Evolutionary conservation across 305 asterid species (phyloP).

Genomic region (Solanum chacoense): DNA sequence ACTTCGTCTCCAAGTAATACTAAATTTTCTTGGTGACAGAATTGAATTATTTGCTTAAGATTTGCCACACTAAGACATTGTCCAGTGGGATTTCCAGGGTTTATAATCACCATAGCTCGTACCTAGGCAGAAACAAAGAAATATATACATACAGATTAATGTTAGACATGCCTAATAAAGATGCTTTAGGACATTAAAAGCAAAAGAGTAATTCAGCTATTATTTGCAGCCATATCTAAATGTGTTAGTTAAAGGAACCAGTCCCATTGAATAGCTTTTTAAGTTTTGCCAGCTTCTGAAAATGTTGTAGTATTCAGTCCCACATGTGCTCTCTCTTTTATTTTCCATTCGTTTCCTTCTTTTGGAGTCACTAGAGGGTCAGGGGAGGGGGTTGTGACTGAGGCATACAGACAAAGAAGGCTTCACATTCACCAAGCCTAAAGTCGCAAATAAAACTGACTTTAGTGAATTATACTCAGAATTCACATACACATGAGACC

Average conservation of each 20-base stretch:
- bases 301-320: not conserved
- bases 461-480: not conserved
- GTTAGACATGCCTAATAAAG: not conserved
- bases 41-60: constrained; percentile 48
- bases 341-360: not conserved
- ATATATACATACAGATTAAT: not conserved
- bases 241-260: not conserved
- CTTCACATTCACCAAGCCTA: not conserved
- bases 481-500: not conserved
- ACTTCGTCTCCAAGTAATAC: constrained; percentile 95
- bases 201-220: not conserved
- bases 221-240: not conserved
- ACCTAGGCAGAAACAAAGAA: constrained; percentile 38
- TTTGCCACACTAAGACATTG: constrained; percentile 91
- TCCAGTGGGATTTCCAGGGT: constrained; percentile 98
- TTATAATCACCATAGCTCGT: constrained; percentile 98
- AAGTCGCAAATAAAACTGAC: not conserved
- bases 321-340: not conserved
- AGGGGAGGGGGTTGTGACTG: not conserved
- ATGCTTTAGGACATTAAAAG: not conserved
- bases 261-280: not conserved
- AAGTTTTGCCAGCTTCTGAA: not conserved
- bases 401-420: not conserved
- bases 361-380: not conserved
- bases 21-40: constrained; percentile 80